Conservation (phyloP, 2,329 filamentous ascomycete genomes). For the Colletotrichum lini region DNA sequence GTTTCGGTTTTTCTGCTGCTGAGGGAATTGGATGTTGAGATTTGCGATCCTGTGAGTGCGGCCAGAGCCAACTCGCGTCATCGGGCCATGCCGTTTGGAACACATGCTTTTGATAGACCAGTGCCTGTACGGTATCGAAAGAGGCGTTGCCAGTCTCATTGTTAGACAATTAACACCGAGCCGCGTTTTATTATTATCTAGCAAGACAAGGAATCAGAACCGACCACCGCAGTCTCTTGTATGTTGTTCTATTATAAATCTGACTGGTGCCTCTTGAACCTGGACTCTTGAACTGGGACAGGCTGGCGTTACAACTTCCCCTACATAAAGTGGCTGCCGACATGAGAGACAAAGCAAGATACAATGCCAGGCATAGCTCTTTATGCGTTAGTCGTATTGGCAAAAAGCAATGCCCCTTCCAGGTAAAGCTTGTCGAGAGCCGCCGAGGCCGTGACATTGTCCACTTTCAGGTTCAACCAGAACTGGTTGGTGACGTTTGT, state of each 20-base stretch:
- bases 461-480: conserved; percentile 54
- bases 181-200: too few relatives aligned
- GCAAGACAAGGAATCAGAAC: too few relatives aligned
- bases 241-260: too few relatives aligned
- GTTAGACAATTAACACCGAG: too few relatives aligned
- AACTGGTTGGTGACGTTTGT: conserved; percentile 53
- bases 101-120: conserved; percentile 23
- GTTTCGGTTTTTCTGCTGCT: conserved; percentile 4
- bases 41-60: background rate
- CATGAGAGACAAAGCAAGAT: too few relatives aligned
- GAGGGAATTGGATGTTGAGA: conserved; percentile 16
- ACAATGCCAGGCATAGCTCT: too few relatives aligned
- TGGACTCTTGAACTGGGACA: too few relatives aligned
- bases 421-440: conserved; percentile 51
- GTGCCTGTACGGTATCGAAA: conserved; percentile 2
- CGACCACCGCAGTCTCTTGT: too few relatives aligned
- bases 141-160: background rate
- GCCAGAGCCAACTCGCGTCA: conserved; percentile 1
- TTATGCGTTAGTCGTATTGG: background rate
- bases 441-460: conserved; percentile 48
- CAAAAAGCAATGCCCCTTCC: conserved; percentile 43
- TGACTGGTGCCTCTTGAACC: too few relatives aligned
- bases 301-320: background rate
- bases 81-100: conserved; percentile 30
- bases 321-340: too few relatives aligned